Percentiles rank a stretch among this genome's conserved stretches.
Conservation (phyloP, 768 basidiomycete species). For the Tricholoma matsutake region DNA sequence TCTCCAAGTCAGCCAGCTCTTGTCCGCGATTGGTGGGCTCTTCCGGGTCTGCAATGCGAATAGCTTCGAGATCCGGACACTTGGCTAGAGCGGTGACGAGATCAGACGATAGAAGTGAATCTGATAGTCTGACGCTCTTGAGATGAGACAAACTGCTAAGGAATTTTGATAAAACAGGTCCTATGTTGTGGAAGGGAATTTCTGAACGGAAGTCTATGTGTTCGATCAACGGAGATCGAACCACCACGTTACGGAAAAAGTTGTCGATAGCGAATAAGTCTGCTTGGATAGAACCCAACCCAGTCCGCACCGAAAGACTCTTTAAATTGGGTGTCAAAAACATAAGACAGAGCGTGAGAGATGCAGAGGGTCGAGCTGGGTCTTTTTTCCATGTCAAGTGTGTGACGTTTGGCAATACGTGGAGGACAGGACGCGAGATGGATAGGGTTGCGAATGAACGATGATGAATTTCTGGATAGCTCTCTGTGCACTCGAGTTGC, state of each 20-base stretch:
- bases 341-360: conserved; percentile 10
- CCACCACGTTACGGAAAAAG: conserved; percentile 11
- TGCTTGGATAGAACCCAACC: conserved; percentile 1
- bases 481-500: conserved; percentile 17
- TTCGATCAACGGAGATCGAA: conserved; percentile 10
- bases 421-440: conserved; percentile 9
- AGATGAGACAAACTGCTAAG: conserved; percentile 14
- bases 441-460: conserved; percentile 7
- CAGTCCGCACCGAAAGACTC: conserved; percentile 10
- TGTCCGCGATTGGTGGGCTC: neutral
- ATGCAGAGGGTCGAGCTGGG: conserved; percentile 4
- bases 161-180: conserved; percentile 9
- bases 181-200: conserved; percentile 8
- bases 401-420: conserved; percentile 14
- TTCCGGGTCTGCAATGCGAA: conserved; percentile 1
- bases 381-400: conserved; percentile 15
- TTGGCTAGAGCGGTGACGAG: conserved; percentile 10
- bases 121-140: conserved; percentile 2
- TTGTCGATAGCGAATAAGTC: conserved; percentile 12
- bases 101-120: conserved; percentile 10
- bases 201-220: conserved; percentile 8
- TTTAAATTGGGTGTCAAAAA: conserved; percentile 10
- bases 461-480: conserved; percentile 4
- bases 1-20: conserved; percentile 7
- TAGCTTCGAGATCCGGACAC: conserved; percentile 5